Percentiles rank a stretch among this genome's conserved stretches.
Conservation (phyloP, 1,284 basidiomycete genomes). For the Porphyrellus sp. region DNA sequence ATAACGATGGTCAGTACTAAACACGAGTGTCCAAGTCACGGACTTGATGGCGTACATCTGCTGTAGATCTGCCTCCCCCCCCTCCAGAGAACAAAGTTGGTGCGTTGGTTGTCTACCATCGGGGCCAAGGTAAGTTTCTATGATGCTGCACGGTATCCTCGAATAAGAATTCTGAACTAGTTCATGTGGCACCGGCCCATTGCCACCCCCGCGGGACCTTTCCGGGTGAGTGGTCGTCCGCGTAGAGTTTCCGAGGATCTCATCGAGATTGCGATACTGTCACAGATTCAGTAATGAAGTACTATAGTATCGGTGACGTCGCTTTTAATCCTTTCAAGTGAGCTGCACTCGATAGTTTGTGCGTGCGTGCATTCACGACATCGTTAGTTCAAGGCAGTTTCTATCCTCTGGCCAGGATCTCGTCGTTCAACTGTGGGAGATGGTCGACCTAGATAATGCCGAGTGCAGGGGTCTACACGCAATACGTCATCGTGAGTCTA, state of each 20-base stretch:
- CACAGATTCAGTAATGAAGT: constrained; percentile 27
- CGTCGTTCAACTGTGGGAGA: constrained; percentile 29
- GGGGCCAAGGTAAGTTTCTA: constrained; percentile 21
- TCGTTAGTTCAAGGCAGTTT: constrained; percentile 29
- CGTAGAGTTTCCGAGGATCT: background rate
- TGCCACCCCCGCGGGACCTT: constrained; percentile 19
- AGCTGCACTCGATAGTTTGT: constrained; percentile 1
- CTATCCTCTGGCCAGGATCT: constrained; percentile 32
- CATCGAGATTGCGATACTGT: background rate
- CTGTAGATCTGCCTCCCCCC: constrained; percentile 21
- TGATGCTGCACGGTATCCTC: background rate
- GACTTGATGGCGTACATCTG: background rate
- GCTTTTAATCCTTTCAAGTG: constrained; percentile 36
- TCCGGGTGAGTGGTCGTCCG: constrained; percentile 15
- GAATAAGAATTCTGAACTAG: constrained; percentile 14
- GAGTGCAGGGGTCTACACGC: constrained; percentile 11
- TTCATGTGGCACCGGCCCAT: constrained; percentile 24
- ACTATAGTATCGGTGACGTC: constrained; percentile 34
- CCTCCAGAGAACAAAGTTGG: constrained; percentile 41
- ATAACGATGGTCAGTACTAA: constrained; percentile 26
- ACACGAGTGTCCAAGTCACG: background rate
- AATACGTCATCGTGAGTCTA: constrained; percentile 19
- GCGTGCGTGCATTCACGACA: background rate
- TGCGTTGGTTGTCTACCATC: constrained; percentile 37
- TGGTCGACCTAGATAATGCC: constrained; percentile 18